Evolutionary conservation across 2,329 filamentous ascomycete genomes (phyloP).

Genomic region (Botryosphaeria dothidea): DNA sequence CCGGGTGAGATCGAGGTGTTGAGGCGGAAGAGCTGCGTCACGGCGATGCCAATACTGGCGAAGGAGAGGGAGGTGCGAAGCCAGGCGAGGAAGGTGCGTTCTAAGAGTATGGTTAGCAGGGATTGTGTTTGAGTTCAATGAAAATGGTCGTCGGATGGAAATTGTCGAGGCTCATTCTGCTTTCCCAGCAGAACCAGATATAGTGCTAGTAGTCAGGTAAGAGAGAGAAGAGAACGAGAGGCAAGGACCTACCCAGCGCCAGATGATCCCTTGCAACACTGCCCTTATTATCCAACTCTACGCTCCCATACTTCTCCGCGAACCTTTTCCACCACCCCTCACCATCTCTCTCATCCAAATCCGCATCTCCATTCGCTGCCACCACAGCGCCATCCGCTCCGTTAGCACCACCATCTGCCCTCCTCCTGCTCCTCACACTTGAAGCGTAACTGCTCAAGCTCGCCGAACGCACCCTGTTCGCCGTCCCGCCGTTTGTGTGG

Average conservation of each 20-base stretch:
- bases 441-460: background rate
- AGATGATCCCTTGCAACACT: slow-evolving; percentile 81
- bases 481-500: slow-evolving; percentile 5
- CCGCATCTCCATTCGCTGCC: background rate
- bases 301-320: slow-evolving; percentile 61
- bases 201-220: background rate
- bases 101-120: slow-evolving; percentile 45
- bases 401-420: slow-evolving; percentile 15
- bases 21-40: slow-evolving; percentile 82
- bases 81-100: slow-evolving; percentile 85
- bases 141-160: too few species aligned
- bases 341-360: background rate
- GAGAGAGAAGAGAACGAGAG: background rate
- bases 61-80: slow-evolving; percentile 79
- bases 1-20: slow-evolving; percentile 61
- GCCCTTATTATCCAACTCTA: slow-evolving; percentile 84
- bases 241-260: slow-evolving; percentile 64
- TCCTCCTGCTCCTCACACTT: background rate
- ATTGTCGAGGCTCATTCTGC: too few species aligned
- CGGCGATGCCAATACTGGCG: slow-evolving; percentile 77
- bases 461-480: background rate
- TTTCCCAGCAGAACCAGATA: too few species aligned
- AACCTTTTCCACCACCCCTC: slow-evolving; percentile 55
- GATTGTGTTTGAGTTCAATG: background rate
- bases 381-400: slow-evolving; percentile 25